A percentile compares a stretch with the other conserved stretches of the same genome.
Evolutionary conservation across 805 yeast species (phyloP).

Genomic region (Candida odintsovae): DNA sequence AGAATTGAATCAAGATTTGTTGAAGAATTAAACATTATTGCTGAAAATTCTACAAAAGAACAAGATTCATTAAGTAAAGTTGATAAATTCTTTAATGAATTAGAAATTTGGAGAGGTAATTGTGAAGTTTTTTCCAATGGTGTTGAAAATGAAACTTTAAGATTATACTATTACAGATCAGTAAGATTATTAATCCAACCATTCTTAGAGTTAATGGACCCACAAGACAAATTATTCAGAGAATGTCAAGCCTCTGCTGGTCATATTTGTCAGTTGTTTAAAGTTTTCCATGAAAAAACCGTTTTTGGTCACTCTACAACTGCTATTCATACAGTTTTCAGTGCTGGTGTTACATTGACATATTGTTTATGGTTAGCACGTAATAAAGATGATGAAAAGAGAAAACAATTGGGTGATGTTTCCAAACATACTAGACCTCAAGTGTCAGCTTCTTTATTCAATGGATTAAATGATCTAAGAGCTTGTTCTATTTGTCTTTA

Average conservation of each 20-base stretch:
- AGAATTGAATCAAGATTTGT: slow-evolving; percentile 57
- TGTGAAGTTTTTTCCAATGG: slow-evolving; percentile 43
- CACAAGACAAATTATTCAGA: slow-evolving; percentile 51
- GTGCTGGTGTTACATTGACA: slow-evolving; percentile 62
- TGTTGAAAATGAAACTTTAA: slow-evolving; percentile 53
- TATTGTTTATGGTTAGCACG: slow-evolving; percentile 64
- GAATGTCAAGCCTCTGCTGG: slow-evolving; percentile 74
- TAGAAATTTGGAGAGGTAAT: slow-evolving; percentile 52
- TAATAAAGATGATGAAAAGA: slow-evolving; percentile 51
- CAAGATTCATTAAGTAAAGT: slow-evolving; percentile 42
- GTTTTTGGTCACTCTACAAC: slow-evolving; percentile 59
- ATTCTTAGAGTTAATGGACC: slow-evolving; percentile 53
- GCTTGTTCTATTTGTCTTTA: slow-evolving; percentile 61
- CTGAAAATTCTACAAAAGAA: slow-evolving; percentile 13
- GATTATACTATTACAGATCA: slow-evolving; percentile 53
- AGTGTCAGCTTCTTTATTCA: slow-evolving; percentile 46
- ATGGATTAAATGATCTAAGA: slow-evolving; percentile 55
- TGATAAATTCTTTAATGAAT: slow-evolving; percentile 43
- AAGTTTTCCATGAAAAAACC: slow-evolving; percentile 57
- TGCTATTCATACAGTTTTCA: slow-evolving; percentile 61
- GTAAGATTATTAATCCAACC: slow-evolving; percentile 60
- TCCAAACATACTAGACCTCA: slow-evolving; percentile 57
- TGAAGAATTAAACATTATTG: slow-evolving; percentile 39
- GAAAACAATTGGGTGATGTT: slow-evolving; percentile 48
- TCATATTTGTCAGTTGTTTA: slow-evolving; percentile 58